These are phyloP conservation scores for Lathyrus sativus DNA, from an alignment of 306 rosid species.

Conservation along the genomic window DNA sequence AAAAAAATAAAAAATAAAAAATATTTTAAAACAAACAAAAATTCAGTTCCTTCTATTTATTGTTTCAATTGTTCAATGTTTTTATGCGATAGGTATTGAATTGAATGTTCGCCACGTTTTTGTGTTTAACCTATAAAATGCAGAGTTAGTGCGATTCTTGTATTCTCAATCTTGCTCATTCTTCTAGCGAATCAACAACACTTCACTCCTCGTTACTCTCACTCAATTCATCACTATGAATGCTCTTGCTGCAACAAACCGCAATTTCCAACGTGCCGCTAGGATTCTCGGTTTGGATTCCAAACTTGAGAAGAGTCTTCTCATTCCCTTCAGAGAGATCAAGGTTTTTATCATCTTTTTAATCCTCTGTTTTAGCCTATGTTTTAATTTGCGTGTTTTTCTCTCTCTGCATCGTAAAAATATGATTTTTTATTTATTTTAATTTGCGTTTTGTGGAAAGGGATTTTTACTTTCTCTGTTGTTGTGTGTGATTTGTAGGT, in stretches of 20 bases:
- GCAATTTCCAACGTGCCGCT: conserved; percentile 67
- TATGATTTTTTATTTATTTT: neutral
- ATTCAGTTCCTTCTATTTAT: neutral
- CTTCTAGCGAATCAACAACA: neutral
- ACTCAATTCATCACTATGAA: too few species aligned
- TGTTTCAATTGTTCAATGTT: neutral
- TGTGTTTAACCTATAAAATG: neutral
- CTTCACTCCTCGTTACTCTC: neutral
- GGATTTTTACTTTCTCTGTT: neutral
- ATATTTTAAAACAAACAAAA: neutral
- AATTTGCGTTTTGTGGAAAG: neutral
- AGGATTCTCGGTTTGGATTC: conserved; percentile 72
- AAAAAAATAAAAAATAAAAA: neutral
- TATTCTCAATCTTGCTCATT: neutral
- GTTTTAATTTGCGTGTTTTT: conserved; percentile 23
- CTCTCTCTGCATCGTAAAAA: neutral
- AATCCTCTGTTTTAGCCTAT: neutral
- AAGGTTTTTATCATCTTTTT: conserved; percentile 38
- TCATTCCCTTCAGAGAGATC: conserved; percentile 73
- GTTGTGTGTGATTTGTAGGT: conserved; percentile 48
- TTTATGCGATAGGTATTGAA: too few species aligned
- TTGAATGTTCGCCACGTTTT: neutral
- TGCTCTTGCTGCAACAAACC: conserved; percentile 73
- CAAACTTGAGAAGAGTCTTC: conserved; percentile 73
- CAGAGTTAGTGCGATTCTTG: neutral